These are phyloP conservation scores for Grifola frondosa DNA, from an alignment of 1,284 basidiomycete species.

Conservation along the genomic window DNA sequence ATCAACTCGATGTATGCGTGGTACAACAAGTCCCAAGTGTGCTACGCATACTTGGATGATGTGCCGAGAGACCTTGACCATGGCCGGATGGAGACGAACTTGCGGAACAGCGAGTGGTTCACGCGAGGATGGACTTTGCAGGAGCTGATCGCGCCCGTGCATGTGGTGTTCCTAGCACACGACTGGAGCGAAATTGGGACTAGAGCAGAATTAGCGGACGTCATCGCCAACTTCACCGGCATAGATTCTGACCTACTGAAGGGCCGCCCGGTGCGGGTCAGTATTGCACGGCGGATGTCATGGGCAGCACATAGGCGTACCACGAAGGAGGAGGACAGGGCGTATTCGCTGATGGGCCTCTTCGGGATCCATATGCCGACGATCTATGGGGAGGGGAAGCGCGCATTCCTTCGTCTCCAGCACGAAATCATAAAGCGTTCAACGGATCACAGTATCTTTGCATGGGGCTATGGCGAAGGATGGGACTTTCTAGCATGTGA, in stretches of 20 bases:
- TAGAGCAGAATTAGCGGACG: not conserved
- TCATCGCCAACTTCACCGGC: not conserved
- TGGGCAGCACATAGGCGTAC: constrained; percentile 2
- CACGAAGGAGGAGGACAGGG: constrained; percentile 1
- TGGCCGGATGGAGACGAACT: not conserved
- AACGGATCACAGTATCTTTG: no score
- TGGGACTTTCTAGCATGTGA: no score
- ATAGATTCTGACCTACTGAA: not conserved
- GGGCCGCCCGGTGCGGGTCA: constrained; percentile 9
- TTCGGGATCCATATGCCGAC: constrained; percentile 2
- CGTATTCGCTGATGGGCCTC: constrained; percentile 5
- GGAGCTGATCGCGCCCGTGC: constrained; percentile 1
- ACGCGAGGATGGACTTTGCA: constrained; percentile 5
- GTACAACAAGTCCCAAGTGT: not conserved
- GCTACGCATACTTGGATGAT: constrained; percentile 2
- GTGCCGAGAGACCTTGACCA: no score
- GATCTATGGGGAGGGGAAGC: no score
- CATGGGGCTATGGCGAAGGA: no score
- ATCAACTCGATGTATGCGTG: constrained; percentile 8
- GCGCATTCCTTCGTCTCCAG: no score
- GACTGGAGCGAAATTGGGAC: constrained; percentile 3
- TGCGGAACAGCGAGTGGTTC: not conserved
- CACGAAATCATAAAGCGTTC: no score
- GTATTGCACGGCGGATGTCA: constrained; percentile 3
- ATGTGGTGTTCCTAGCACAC: not conserved